Conservation (phyloP, 2,329 filamentous ascomycete species). For the Cladosporium sp. region DNA sequence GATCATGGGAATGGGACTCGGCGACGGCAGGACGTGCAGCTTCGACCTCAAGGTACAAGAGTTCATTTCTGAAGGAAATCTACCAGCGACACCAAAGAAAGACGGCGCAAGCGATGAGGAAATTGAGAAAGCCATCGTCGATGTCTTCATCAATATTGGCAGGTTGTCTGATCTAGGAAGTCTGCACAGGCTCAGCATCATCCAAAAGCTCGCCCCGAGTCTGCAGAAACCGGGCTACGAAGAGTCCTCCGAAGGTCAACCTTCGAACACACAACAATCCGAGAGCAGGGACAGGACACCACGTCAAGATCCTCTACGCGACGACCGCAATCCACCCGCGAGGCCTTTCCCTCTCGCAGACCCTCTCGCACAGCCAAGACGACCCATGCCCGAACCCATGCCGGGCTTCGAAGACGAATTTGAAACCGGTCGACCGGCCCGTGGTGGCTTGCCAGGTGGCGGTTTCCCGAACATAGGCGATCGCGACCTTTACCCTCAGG, state of each 20-base stretch:
- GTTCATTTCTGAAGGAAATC: conserved; percentile 62
- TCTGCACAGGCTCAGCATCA: conserved; percentile 71
- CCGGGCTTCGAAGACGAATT: conserved; percentile 93
- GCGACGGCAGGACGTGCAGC: conserved; percentile 74
- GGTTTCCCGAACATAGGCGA: conserved; percentile 63
- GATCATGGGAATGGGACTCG: conserved; percentile 71
- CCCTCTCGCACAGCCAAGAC: conserved; percentile 57
- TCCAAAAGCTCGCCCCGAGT: conserved; percentile 78
- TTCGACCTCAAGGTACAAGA: conserved; percentile 73
- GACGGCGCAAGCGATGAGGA: conserved; percentile 32
- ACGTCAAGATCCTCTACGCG: conserved; percentile 46
- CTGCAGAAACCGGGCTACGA: conserved; percentile 76
- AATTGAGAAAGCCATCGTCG: conserved; percentile 41
- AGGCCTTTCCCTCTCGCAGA: conserved; percentile 60
- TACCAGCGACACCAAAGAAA: conserved; percentile 45
- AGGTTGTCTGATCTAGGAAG: conserved; percentile 65
- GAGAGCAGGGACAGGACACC: conserved; percentile 27
- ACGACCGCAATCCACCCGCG: conserved; percentile 53
- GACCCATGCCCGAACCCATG: conserved; percentile 66
- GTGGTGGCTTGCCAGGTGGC: conserved; percentile 39
- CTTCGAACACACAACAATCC: conserved; percentile 10
- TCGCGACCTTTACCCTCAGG: conserved; percentile 81
- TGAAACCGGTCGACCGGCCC: conserved; percentile 68
- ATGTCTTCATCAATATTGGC: conserved; percentile 69
- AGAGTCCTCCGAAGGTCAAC: conserved; percentile 40